Evolutionary conservation across 805 yeast species (phyloP), one percentile per base, ranked within the genome.

Genomic region (Ogataea henricii): DNA sequence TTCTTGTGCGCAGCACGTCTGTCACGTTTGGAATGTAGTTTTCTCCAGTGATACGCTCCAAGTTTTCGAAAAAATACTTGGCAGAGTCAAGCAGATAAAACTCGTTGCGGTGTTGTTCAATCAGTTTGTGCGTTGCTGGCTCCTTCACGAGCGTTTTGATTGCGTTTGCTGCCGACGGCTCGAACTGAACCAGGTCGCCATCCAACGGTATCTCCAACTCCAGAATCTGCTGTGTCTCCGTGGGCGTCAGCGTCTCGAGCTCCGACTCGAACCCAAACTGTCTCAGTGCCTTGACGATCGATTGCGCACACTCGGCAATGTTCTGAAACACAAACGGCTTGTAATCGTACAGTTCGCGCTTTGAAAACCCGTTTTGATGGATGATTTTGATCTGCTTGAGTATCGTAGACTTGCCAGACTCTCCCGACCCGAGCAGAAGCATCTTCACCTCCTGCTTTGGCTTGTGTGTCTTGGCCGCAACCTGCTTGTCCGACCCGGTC

Each of bases 71-170:
- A 64, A 90, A 89, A 63, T 87, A 87, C 50, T 73, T 73, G 2
- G 96, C 89, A 3, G 96, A 87, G 64, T 91, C 97, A 78, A 89
- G 80, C 37, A 91, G 70, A 63, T 90, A 89, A 59, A 90, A 89
- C 44, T 83, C 81, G 32, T 84, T 82, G 53, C 83, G 79, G 54
- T 83, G 81, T 43, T 71, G 74, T 53, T 77, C 76, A 22, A 88
- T 60, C 53, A 88, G 73, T 20, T 75, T 68, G 38, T 72, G 72
- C 9, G 89, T 87, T 10, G 77, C 76, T 0, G 84, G 81, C 45
- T 81, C 77, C 4, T 64, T 57, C 74, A 90, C 82, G 23, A 90
- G 60, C 13, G 67, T 63, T 20, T 66, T 61, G 47, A 89, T 78
- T 34, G 76, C 74, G 1, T 51, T 46, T 1, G 83, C 82, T 39